Evolutionary conservation across 2,329 filamentous ascomycete species (phyloP).

Genomic region (Sclerotinia spermophila): DNA sequence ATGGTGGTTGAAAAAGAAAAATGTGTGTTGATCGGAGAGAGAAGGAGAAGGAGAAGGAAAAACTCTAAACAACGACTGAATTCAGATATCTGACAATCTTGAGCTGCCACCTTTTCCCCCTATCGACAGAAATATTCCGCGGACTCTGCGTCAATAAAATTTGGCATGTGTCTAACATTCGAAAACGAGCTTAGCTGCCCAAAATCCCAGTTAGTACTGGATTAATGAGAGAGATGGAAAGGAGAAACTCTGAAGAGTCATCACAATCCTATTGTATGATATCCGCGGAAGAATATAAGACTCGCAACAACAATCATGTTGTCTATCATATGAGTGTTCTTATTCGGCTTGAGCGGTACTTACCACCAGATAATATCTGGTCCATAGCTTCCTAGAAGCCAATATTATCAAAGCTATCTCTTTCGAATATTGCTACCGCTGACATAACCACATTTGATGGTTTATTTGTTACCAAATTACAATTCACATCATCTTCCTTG

Average conservation of each 20-base stretch:
- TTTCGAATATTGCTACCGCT: not conserved
- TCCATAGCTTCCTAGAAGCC: not conserved
- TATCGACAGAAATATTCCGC: not conserved
- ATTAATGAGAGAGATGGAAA: not conserved
- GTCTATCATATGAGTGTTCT: not conserved
- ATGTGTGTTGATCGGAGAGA: not conserved
- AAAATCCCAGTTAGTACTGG: not conserved
- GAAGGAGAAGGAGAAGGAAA: not conserved
- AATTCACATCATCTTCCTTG: not conserved
- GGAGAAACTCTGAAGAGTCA: not conserved
- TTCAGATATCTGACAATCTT: not conserved
- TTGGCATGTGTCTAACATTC: not conserved
- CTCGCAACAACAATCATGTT: not conserved
- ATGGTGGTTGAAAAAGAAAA: not conserved
- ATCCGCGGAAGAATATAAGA: not conserved
- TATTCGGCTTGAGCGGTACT: not conserved
- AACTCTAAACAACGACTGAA: not conserved
- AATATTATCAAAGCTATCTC: not conserved
- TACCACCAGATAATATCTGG: not conserved
- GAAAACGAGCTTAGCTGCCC: not conserved
- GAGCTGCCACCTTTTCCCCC: not conserved
- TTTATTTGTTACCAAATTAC: not conserved
- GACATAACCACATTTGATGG: not conserved
- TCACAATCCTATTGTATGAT: not conserved
- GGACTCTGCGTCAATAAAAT: not conserved